A percentile compares a stretch with the other conserved stretches of the same genome.
These are phyloP conservation scores for Biscogniauxia marginata DNA, from an alignment of 2,329 filamentous ascomycete genomes.

Conservation along the genomic window DNA sequence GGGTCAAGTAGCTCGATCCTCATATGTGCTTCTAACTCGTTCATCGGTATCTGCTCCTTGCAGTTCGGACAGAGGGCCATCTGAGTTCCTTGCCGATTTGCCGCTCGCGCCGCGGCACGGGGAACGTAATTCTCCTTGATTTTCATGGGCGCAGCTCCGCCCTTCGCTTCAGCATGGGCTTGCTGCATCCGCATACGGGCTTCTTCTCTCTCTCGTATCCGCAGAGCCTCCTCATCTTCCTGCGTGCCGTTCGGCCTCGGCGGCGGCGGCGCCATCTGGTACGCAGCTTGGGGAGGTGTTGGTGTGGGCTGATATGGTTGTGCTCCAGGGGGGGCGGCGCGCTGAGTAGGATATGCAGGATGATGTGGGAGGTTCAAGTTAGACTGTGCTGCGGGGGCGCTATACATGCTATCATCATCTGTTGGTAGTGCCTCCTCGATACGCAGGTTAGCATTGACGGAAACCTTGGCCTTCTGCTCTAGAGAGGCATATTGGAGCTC, in stretches of 20 bases:
- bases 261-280: constrained; percentile 34
- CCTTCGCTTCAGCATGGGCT: constrained; percentile 74
- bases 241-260: constrained; percentile 40
- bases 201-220: constrained; percentile 62
- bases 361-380: constrained; percentile 42
- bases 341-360: constrained; percentile 32
- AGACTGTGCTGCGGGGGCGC: constrained; percentile 43
- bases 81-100: constrained; percentile 61
- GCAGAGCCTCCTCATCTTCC: constrained; percentile 61
- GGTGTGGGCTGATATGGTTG: constrained; percentile 37
- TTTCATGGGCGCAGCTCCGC: constrained; percentile 70
- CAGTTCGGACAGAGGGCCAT: constrained; percentile 89
- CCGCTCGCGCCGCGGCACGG: constrained; percentile 70
- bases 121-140: constrained; percentile 94
- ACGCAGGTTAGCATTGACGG: constrained; percentile 75
- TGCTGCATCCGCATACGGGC: constrained; percentile 66
- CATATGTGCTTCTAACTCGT: constrained; percentile 90
- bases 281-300: constrained; percentile 34
- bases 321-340: constrained; percentile 17
- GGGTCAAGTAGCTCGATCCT: constrained; percentile 92
- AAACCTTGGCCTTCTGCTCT: constrained; percentile 91
- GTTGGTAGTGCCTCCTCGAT: constrained; percentile 95
- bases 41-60: constrained; percentile 81
- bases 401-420: constrained; percentile 64
- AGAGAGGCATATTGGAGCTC: constrained; percentile 93